Conservation (phyloP, 768 basidiomycete genomes). For the Kwoniella shandongensis region DNA sequence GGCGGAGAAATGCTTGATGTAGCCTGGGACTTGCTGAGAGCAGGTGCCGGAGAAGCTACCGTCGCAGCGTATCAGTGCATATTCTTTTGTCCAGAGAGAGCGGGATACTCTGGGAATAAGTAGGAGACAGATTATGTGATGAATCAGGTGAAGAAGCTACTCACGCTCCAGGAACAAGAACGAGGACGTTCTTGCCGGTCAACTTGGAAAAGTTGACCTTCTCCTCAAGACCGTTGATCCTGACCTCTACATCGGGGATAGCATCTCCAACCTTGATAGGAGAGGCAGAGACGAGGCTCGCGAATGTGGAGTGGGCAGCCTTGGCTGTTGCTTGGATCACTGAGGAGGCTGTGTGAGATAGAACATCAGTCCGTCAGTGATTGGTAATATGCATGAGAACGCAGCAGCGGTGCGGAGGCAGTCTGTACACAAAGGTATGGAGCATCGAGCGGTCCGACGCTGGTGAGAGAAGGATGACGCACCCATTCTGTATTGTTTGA, state of each 20-base stretch:
- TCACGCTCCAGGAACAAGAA: slow-evolving; percentile 65
- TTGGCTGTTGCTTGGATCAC: slow-evolving; percentile 61
- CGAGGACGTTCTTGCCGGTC: slow-evolving; percentile 52
- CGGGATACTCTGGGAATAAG: not conserved
- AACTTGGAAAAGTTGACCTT: slow-evolving; percentile 50
- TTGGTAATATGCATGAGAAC: not conserved
- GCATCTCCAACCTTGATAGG: slow-evolving; percentile 58
- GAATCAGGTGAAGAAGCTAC: slow-evolving; percentile 22
- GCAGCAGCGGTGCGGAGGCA: not conserved
- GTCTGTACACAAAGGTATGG: not conserved
- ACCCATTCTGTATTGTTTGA: slow-evolving; percentile 28
- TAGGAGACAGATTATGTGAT: not conserved
- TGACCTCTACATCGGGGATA: slow-evolving; percentile 61
- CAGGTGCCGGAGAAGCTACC: slow-evolving; percentile 70
- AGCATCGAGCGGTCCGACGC: too few species aligned
- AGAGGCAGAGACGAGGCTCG: slow-evolving; percentile 58
- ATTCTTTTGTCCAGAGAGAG: too few species aligned
- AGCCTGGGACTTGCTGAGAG: slow-evolving; percentile 61
- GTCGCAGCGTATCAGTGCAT: not conserved
- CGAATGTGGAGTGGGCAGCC: slow-evolving; percentile 61
- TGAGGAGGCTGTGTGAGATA: slow-evolving; percentile 20
- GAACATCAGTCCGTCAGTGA: not conserved
- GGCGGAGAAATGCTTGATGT: slow-evolving; percentile 65
- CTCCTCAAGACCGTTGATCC: slow-evolving; percentile 61
- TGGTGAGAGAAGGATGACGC: slow-evolving; percentile 5